A percentile compares a stretch with the other conserved stretches of the same genome.
These are phyloP conservation scores for Amyloporia xantha DNA, from an alignment of 768 basidiomycete species.

Conservation along the genomic window DNA sequence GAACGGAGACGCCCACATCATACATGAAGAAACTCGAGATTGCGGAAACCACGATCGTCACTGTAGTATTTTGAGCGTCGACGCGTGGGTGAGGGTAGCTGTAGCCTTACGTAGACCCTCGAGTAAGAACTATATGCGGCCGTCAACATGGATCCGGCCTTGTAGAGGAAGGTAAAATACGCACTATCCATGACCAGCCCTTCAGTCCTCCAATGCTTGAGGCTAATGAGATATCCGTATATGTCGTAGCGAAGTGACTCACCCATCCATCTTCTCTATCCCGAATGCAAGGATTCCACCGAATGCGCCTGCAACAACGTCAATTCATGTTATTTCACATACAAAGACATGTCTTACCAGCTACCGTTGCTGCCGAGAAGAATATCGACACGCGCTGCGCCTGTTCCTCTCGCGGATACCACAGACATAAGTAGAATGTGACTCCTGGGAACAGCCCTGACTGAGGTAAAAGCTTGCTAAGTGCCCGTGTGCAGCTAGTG, in stretches of 20 bases:
- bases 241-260: not conserved
- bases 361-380: constrained; percentile 4
- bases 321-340: no score
- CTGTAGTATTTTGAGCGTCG: not conserved
- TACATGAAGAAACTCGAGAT: not conserved
- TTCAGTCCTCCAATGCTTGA: constrained; percentile 6
- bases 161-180: no score
- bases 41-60: not conserved
- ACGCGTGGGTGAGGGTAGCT: not conserved
- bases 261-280: constrained; percentile 8
- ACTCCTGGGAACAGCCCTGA: constrained; percentile 10
- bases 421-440: constrained; percentile 11
- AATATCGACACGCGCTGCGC: constrained; percentile 5
- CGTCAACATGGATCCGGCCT: no score
- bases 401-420: constrained; percentile 7
- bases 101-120: not conserved
- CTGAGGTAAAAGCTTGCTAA: not conserved
- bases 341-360: constrained; percentile 1
- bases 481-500: no score
- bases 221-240: not conserved
- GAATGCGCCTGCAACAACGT: constrained; percentile 4
- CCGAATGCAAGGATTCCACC: no score
- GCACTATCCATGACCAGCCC: constrained; percentile 9
- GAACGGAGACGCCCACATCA: not conserved
- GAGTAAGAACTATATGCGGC: not conserved